Conservation (phyloP, 306 rosid genomes). For the Acacia confusa region DNA sequence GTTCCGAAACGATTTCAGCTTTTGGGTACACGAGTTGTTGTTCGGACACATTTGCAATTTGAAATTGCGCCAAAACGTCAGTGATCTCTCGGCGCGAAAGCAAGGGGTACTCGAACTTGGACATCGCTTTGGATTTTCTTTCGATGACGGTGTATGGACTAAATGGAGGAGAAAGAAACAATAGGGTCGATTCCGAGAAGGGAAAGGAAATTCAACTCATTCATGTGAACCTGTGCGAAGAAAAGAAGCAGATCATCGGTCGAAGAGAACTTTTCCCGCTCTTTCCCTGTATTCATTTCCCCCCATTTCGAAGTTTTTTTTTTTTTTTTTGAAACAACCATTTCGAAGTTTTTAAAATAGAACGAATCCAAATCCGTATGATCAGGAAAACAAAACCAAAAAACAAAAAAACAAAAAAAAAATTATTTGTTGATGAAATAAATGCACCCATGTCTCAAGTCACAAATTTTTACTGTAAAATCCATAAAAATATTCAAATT, state of each 20-base stretch:
- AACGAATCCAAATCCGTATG: too few relatives aligned
- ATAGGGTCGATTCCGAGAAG: background rate
- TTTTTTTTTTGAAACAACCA: too few relatives aligned
- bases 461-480: too few relatives aligned
- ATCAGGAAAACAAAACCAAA: too few relatives aligned
- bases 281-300: background rate
- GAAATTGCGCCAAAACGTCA: conserved; percentile 35
- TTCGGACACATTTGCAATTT: conserved; percentile 62
- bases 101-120: conserved; percentile 69
- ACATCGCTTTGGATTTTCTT: conserved; percentile 26
- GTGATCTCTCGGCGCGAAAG: conserved; percentile 54
- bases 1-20: conserved; percentile 50
- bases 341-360: background rate
- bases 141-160: background rate
- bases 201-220: background rate
- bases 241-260: background rate
- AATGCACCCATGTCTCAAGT: too few relatives aligned
- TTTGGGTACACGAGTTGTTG: conserved; percentile 55
- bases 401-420: too few relatives aligned
- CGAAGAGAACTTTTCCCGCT: background rate
- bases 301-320: background rate
- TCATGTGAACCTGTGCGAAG: background rate
- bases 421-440: too few relatives aligned
- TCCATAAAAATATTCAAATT: too few relatives aligned
- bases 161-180: background rate